A percentile compares a stretch with the other conserved stretches of the same genome.
Evolutionary conservation across 2,329 filamentous ascomycete genomes (phyloP).

Genomic region (Nothopassalora personata): DNA sequence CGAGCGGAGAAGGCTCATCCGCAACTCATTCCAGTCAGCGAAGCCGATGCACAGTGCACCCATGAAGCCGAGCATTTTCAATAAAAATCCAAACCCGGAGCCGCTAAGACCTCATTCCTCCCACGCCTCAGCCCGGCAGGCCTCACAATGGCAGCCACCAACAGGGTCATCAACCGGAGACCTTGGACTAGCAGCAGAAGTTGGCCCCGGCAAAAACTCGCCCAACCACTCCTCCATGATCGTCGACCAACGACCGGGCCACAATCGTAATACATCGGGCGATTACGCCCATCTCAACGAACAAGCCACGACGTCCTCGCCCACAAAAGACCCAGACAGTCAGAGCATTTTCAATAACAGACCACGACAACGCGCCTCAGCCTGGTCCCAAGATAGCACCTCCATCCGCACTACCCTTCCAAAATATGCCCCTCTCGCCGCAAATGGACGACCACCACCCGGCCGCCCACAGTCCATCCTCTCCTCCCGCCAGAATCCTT

Average conservation of each 20-base stretch:
- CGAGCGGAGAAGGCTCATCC: slow-evolving; percentile 2
- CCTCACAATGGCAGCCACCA: slow-evolving; percentile 1
- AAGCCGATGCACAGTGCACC: slow-evolving; percentile 3
- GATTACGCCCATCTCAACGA: not conserved
- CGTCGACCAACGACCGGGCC: not conserved
- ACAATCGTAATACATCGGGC: not conserved
- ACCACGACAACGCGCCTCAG: not conserved
- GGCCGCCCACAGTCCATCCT: slow-evolving; percentile 4
- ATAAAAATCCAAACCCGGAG: not conserved
- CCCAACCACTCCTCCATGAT: slow-evolving; percentile 1
- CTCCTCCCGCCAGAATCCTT: slow-evolving; percentile 4
- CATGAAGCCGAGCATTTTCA: not conserved
- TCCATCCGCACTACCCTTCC: slow-evolving; percentile 1
- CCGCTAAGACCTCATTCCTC: slow-evolving; percentile 3
- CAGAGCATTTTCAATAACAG: not conserved
- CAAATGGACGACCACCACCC: not conserved
- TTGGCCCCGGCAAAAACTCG: not conserved
- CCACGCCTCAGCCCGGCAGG: not conserved
- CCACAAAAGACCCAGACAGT: not conserved
- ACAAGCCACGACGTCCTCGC: not conserved
- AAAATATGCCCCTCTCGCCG: not conserved
- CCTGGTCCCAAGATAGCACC: slow-evolving; percentile 1
- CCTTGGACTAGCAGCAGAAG: not conserved
- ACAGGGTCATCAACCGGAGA: not conserved
- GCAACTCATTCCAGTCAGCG: slow-evolving; percentile 3